Percentiles rank a stretch among this genome's conserved stretches.
phyloP scores from a whole-genome alignment of 2,329 filamentous ascomycete genomes.

The Xylariaceae sp. region DNA sequence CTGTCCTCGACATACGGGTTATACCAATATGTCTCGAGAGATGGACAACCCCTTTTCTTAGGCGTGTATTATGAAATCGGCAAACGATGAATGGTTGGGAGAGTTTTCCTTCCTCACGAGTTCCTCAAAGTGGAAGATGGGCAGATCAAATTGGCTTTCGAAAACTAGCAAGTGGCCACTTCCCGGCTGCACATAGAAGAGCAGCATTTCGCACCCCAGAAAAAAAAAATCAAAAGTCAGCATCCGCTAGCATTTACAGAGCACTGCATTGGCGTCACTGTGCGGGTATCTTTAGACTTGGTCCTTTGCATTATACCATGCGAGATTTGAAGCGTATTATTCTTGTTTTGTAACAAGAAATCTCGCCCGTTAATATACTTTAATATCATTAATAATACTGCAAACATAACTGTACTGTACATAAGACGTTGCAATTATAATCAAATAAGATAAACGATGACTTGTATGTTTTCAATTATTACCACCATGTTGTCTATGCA shows the following conservation, averaged over 20 bases:
- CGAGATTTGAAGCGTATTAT: conserved; percentile 3
- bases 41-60: conserved; percentile 7
- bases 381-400: conserved; percentile 17
- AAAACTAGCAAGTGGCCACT: neutral
- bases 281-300: conserved; percentile 1
- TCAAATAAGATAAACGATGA: conserved; percentile 11
- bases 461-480: too few species aligned
- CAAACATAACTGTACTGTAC: conserved; percentile 24
- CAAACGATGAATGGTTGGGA: conserved; percentile 14
- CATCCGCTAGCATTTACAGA: conserved; percentile 3
- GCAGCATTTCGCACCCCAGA: conserved; percentile 8
- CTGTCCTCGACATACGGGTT: neutral
- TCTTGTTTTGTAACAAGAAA: neutral
- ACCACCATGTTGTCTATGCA: too few species aligned
- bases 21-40: conserved; percentile 14
- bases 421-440: too few species aligned
- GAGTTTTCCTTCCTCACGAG: conserved; percentile 7
- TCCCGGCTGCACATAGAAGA: conserved; percentile 9
- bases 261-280: conserved; percentile 13
- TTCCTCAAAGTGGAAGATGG: conserved; percentile 1
- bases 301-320: conserved; percentile 10
- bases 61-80: conserved; percentile 26
- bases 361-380: neutral
- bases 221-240: conserved; percentile 6
- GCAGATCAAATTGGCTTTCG: conserved; percentile 2